These are phyloP conservation scores for Lojkania enalia DNA, from an alignment of 2,329 filamentous ascomycete genomes.

Conservation along the genomic window DNA sequence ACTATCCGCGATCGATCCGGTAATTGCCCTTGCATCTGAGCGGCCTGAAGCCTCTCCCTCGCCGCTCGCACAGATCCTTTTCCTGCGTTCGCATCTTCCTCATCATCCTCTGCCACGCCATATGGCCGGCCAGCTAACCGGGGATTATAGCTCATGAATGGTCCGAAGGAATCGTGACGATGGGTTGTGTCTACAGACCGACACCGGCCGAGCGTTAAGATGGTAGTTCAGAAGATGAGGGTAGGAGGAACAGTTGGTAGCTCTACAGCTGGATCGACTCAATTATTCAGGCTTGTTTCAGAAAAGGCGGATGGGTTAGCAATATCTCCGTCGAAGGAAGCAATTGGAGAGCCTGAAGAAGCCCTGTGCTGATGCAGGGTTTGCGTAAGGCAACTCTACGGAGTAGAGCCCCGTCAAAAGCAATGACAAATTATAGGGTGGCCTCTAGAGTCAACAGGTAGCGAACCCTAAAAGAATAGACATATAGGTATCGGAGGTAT, in stretches of 20 bases:
- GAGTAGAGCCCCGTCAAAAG: constrained; percentile 2
- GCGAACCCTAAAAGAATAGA: constrained; percentile 13
- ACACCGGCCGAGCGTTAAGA: constrained; percentile 29
- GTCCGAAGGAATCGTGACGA: constrained; percentile 31
- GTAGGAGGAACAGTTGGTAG: constrained; percentile 8
- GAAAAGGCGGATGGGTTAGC: constrained; percentile 12
- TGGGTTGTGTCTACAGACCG: constrained; percentile 36
- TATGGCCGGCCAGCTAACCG: constrained; percentile 37
- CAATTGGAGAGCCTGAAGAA: not conserved
- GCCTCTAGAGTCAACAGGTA: constrained; percentile 14
- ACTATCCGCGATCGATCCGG: constrained; percentile 40
- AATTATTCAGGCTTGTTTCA: constrained; percentile 22
- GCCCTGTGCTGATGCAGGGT: constrained; percentile 20
- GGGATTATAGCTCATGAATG: constrained; percentile 45
- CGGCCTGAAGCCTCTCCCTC: constrained; percentile 37
- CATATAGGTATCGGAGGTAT: constrained; percentile 11
- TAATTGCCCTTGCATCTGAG: constrained; percentile 31
- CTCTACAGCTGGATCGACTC: constrained; percentile 14
- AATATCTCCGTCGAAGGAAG: not conserved
- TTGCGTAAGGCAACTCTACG: constrained; percentile 1
- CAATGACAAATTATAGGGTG: constrained; percentile 23
- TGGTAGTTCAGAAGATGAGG: constrained; percentile 4
- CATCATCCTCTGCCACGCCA: constrained; percentile 29
- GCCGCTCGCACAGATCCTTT: constrained; percentile 45
- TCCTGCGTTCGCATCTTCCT: constrained; percentile 22